Evolutionary conservation across 78 protist genomes (phyloP).

Genomic region (Anaeramoeba flamelloides): DNA sequence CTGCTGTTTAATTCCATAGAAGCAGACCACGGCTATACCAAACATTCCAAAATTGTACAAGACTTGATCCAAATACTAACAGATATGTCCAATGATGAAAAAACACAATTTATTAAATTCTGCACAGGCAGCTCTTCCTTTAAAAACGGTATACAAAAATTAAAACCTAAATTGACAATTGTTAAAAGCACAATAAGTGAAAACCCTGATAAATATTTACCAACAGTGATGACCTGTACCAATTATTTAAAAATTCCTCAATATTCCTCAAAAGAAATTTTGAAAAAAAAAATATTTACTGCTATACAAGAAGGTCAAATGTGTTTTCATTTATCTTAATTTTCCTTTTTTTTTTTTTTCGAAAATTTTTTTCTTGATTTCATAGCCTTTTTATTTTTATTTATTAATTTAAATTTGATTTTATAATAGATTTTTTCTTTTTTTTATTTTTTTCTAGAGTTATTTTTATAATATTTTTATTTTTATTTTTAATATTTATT

Average conservation of each 20-base stretch:
- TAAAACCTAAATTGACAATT: not conserved
- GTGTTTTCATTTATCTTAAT: slow-evolving; percentile 33
- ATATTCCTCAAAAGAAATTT: slow-evolving; percentile 37
- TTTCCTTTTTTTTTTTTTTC: too few relatives aligned
- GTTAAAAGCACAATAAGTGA: not conserved
- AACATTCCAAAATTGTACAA: not conserved
- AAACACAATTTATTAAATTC: not conserved
- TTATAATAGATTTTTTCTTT: too few relatives aligned
- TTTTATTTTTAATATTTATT: too few relatives aligned
- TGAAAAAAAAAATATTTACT: slow-evolving; percentile 31
- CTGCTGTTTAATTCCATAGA: not conserved
- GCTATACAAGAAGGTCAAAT: slow-evolving; percentile 52
- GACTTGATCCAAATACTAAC: not conserved
- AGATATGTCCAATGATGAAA: not conserved
- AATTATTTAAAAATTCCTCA: slow-evolving; percentile 63
- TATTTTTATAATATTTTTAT: too few relatives aligned
- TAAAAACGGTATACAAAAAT: not conserved
- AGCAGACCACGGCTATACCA: not conserved
- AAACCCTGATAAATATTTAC: not conserved
- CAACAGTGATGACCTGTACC: slow-evolving; percentile 51
- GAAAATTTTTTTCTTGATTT: too few relatives aligned
- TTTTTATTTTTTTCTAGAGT: too few relatives aligned
- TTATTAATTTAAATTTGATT: too few relatives aligned
- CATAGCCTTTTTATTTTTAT: too few relatives aligned
- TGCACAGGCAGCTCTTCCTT: not conserved